These are phyloP conservation scores for Phytophthora hibernalis DNA, from an alignment of 352 stramenopile species.

Conservation along the genomic window DNA sequence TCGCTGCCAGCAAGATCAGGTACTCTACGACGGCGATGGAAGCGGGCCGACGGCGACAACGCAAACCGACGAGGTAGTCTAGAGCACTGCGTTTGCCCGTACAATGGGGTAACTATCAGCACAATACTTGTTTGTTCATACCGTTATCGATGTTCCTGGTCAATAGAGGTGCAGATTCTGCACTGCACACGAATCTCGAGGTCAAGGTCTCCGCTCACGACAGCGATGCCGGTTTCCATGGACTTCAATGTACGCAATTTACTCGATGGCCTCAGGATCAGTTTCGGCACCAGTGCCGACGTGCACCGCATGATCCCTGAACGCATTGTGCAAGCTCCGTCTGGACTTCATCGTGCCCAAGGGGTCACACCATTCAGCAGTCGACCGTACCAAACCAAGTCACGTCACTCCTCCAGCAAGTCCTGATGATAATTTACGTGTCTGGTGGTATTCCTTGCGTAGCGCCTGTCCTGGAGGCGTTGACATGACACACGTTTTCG, in stretches of 20 bases:
- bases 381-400: slow-evolving; percentile 3
- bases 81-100: not conserved
- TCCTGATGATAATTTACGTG: slow-evolving; percentile 29
- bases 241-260: not conserved
- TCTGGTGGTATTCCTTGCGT: slow-evolving; percentile 8
- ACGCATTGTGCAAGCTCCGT: slow-evolving; percentile 9
- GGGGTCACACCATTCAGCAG: slow-evolving; percentile 11
- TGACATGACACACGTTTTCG: not conserved
- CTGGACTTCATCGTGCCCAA: slow-evolving; percentile 12
- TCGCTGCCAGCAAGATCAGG: not conserved
- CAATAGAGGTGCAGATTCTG: no score
- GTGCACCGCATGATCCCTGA: slow-evolving; percentile 13
- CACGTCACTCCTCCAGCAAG: slow-evolving; percentile 12
- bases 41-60: not conserved
- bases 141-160: no score
- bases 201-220: no score
- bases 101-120: no score
- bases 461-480: slow-evolving; percentile 29
- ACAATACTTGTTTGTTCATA: no score
- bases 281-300: not conserved
- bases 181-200: no score
- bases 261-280: not conserved
- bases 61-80: not conserved
- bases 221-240: no score
- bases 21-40: not conserved